Evolutionary conservation across 2,329 filamentous ascomycete genomes (phyloP).

Genomic region (Didymella arachidicola): DNA sequence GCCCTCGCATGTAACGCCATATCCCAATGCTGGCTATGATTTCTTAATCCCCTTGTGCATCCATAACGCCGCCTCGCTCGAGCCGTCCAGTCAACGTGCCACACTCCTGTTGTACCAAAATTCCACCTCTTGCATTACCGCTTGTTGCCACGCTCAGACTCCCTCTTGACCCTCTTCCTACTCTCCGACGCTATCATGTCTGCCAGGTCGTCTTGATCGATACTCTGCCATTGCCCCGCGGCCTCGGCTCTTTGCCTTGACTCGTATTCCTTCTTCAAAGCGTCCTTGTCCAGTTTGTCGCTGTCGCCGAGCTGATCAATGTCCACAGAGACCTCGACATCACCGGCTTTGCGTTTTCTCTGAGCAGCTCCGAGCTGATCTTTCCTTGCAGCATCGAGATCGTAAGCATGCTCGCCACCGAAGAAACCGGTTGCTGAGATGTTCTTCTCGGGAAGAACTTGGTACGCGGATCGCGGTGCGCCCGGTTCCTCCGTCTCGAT

Average conservation of each 20-base stretch:
- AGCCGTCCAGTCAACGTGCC: slow-evolving; percentile 27
- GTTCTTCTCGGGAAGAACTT: slow-evolving; percentile 87
- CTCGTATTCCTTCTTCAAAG: slow-evolving; percentile 81
- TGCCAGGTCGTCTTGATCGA: slow-evolving; percentile 86
- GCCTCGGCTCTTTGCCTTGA: slow-evolving; percentile 69
- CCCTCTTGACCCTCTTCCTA: slow-evolving; percentile 86
- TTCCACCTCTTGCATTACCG: slow-evolving; percentile 36
- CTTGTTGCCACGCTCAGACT: slow-evolving; percentile 78
- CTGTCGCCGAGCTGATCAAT: slow-evolving; percentile 77
- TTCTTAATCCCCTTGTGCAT: slow-evolving; percentile 23
- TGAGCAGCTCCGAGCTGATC: slow-evolving; percentile 81
- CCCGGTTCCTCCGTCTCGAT: slow-evolving; percentile 85
- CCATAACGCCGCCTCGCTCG: slow-evolving; percentile 35
- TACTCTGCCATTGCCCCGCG: slow-evolving; percentile 71
- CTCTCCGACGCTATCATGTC: slow-evolving; percentile 97
- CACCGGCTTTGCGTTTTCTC: slow-evolving; percentile 88
- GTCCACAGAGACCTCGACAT: slow-evolving; percentile 92
- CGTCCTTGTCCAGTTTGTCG: slow-evolving; percentile 84
- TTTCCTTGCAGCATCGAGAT: slow-evolving; percentile 68
- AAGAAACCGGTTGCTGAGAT: slow-evolving; percentile 92
- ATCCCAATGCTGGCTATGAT: slow-evolving; percentile 35
- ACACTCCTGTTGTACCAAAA: slow-evolving; percentile 35
- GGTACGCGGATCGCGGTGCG: slow-evolving; percentile 79
- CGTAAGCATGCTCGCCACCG: slow-evolving; percentile 91
- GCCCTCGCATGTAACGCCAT: slow-evolving; percentile 35